These are phyloP conservation scores for Curvularia eragrostidis DNA, from an alignment of 2,329 filamentous ascomycete species.

Conservation along the genomic window DNA sequence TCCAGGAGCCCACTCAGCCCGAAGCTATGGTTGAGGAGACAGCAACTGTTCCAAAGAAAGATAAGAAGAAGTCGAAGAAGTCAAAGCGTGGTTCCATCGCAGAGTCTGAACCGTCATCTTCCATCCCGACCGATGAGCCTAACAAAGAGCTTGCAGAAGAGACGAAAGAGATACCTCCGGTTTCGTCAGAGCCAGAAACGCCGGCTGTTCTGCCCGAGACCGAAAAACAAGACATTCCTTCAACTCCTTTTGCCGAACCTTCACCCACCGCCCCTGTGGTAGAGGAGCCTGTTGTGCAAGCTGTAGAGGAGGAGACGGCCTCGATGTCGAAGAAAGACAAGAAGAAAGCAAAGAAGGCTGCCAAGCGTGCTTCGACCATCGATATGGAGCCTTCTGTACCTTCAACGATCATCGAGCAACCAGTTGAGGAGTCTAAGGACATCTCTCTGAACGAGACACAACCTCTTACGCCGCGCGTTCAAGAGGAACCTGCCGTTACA, in stretches of 20 bases:
- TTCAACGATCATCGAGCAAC: not conserved
- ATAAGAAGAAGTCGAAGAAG: constrained; percentile 34
- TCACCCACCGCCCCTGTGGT: not conserved
- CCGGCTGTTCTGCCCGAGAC: not conserved
- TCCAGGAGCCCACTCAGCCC: not conserved
- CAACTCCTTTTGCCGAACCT: not conserved
- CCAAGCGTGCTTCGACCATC: constrained; percentile 19
- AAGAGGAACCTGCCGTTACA: not conserved
- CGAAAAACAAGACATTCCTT: not conserved
- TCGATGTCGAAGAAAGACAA: constrained; percentile 29
- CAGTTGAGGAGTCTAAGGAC: not conserved
- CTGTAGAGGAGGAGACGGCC: constrained; percentile 13
- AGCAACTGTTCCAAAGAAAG: constrained; percentile 21
- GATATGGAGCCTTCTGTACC: constrained; percentile 12
- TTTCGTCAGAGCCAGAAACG: not conserved
- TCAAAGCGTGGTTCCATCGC: constrained; percentile 23
- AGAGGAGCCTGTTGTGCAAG: constrained; percentile 1
- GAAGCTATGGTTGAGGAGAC: not conserved
- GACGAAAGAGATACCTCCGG: not conserved
- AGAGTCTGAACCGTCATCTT: constrained; percentile 16
- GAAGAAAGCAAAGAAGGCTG: constrained; percentile 34
- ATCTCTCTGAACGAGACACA: not conserved
- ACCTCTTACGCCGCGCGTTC: not conserved
- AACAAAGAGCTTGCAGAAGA: constrained; percentile 9
- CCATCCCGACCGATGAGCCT: constrained; percentile 12